Conservation (phyloP, 192 early-diverging fungal genomes). For the Phycomyces nitens region DNA sequence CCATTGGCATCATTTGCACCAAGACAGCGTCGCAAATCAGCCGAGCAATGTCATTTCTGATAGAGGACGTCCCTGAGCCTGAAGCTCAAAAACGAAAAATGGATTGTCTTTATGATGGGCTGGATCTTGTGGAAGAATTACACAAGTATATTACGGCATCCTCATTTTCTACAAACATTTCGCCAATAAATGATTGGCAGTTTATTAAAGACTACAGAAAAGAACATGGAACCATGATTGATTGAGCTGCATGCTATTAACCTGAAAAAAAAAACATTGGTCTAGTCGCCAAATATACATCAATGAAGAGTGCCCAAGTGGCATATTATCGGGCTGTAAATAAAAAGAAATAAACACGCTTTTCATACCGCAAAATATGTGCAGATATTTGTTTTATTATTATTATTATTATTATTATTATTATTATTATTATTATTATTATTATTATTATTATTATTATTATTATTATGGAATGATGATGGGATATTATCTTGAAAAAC, state of each 20-base stretch:
- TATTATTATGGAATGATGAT: too few species aligned
- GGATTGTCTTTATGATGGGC: background rate
- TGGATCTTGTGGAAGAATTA: background rate
- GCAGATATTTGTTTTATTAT: too few species aligned
- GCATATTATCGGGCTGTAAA: background rate
- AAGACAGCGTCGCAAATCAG: background rate
- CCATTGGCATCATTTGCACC: background rate
- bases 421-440: too few species aligned
- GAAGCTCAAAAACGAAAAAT: background rate
- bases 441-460: too few species aligned
- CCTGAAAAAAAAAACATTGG: background rate
- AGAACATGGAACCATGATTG: background rate
- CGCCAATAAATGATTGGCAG: background rate
- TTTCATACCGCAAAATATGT: too few species aligned
- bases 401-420: too few species aligned
- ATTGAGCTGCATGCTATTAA: slow-evolving; percentile 3
- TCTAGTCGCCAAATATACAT: background rate
- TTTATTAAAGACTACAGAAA: background rate
- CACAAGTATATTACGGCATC: background rate
- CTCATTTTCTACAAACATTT: background rate
- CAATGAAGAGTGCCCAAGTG: background rate
- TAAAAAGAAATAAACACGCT: background rate
- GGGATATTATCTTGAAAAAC: too few species aligned
- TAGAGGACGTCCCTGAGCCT: background rate
- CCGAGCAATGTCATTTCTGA: background rate